Evolutionary conservation across 2,329 filamentous ascomycete species (phyloP).

Genomic region (Trichoderma sp.): DNA sequence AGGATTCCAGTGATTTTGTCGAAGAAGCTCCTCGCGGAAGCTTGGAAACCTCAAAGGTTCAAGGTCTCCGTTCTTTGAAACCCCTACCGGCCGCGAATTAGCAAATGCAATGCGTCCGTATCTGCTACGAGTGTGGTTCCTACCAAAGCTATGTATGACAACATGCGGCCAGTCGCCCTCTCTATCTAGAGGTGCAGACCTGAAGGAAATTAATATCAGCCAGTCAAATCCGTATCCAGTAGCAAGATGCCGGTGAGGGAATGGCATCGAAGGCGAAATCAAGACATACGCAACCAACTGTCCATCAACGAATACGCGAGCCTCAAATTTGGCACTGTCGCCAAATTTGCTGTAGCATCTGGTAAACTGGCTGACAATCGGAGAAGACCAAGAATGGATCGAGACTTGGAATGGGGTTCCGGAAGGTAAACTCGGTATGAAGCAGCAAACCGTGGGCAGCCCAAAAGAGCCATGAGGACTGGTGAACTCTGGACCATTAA

Average conservation of each 20-base stretch:
- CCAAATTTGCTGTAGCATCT: constrained; percentile 57
- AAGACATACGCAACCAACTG: constrained; percentile 55
- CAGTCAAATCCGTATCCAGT: not conserved
- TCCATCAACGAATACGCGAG: constrained; percentile 70
- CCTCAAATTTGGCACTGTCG: constrained; percentile 62
- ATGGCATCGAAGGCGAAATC: not conserved
- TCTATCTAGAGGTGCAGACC: constrained; percentile 57
- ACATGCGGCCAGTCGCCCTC: constrained; percentile 53
- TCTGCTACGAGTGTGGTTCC: not conserved
- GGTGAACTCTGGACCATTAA: constrained; percentile 48
- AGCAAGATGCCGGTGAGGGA: no score
- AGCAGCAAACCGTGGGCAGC: constrained; percentile 70
- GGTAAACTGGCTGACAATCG: constrained; percentile 59
- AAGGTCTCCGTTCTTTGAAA: constrained; percentile 59
- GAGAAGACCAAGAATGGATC: constrained; percentile 71
- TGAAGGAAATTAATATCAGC: constrained; percentile 31
- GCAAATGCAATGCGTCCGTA: not conserved
- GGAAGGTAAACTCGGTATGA: constrained; percentile 63
- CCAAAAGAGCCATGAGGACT: constrained; percentile 50
- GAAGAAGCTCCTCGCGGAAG: constrained; percentile 69
- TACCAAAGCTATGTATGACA: constrained; percentile 49
- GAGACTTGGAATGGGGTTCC: constrained; percentile 69
- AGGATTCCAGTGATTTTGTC: constrained; percentile 70
- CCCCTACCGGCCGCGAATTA: constrained; percentile 37
- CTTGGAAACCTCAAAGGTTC: constrained; percentile 69